Evolutionary conservation across 306 rosid species (phyloP), one percentile per base, ranked within the genome.

Genomic region (Oxytropis ochrocephala): DNA sequence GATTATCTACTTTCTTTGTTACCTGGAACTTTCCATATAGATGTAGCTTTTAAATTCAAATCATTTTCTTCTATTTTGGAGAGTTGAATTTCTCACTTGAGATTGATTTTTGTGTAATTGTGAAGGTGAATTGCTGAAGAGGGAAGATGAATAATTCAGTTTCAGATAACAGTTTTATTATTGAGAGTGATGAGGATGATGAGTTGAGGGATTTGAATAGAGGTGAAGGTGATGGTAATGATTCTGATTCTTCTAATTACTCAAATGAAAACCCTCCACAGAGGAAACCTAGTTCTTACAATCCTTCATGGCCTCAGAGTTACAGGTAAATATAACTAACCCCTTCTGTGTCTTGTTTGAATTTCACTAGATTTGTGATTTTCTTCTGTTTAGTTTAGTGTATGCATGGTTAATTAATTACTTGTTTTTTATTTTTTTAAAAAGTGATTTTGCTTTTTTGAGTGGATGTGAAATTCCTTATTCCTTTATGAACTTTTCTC

Each of bases 301-400:
- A 78, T 65, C 82, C 86, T 49, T 66, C 91, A 27, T 95, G 99
- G 99, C 99, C 99, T 68, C 96, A 91, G 73, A 91, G 97, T 89
- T 95, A 90, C 90, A 90, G 97, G 98, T 93, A n/a, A n/a, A n/a
- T n/a, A n/a, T 53, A 67, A 50, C 35, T 56, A 64, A 49, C 35
- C 50, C 54, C 42, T 44, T 14, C 35, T 57, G 0, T 32, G 58
- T 44, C 49, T 41, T 48, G 46, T 44, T 64, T 80, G 41, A 62
- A 24, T 71, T 52, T 30, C 14, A 16, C 60, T 67, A n/a, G 69
- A 60, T 73, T 82, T 64, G 11, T 38, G 1, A 1, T 1, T 38
- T 38, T 38, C 38, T 33, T 33, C 8, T 33, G 38, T 33, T 8
- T 33, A 1, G 29, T 4, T 24, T 1, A 24, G 29, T 24, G 29